Conservation (phyloP, 2,329 filamentous ascomycete genomes). For the Clarireedia paspali region DNA sequence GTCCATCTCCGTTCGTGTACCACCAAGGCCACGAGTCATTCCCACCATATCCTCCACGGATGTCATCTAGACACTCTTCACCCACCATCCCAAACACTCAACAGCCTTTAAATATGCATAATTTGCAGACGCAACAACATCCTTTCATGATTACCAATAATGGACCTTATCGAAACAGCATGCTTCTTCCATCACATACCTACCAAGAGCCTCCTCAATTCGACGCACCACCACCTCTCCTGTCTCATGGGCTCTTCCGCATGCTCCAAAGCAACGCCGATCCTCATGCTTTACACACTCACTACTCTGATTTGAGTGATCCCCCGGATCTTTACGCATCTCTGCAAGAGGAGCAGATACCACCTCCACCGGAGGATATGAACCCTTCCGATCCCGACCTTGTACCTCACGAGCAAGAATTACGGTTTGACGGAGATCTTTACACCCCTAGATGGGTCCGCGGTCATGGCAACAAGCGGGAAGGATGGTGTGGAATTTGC, state of each 20-base stretch:
- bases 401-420: constrained; percentile 68
- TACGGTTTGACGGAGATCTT: constrained; percentile 72
- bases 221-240: constrained; percentile 50
- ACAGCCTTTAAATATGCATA: constrained; percentile 38
- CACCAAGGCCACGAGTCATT: constrained; percentile 54
- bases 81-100: constrained; percentile 37
- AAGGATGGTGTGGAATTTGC: constrained; percentile 86
- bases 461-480: constrained; percentile 78
- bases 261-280: constrained; percentile 71
- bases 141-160: constrained; percentile 48
- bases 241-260: constrained; percentile 67
- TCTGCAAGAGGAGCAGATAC: constrained; percentile 63
- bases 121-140: constrained; percentile 49
- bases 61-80: constrained; percentile 47
- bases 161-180: constrained; percentile 46
- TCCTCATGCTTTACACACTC: constrained; percentile 56
- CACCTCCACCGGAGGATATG: constrained; percentile 74
- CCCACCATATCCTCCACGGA: constrained; percentile 42
- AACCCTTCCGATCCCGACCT: constrained; percentile 69
- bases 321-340: constrained; percentile 73
- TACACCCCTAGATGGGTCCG: constrained; percentile 82
- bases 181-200: constrained; percentile 46
- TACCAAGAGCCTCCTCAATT: constrained; percentile 44
- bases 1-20: constrained; percentile 55
- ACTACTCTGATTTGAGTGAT: constrained; percentile 67